Conservation (phyloP, 2,329 filamentous ascomycete genomes). For the Corinectria fuckeliana region DNA sequence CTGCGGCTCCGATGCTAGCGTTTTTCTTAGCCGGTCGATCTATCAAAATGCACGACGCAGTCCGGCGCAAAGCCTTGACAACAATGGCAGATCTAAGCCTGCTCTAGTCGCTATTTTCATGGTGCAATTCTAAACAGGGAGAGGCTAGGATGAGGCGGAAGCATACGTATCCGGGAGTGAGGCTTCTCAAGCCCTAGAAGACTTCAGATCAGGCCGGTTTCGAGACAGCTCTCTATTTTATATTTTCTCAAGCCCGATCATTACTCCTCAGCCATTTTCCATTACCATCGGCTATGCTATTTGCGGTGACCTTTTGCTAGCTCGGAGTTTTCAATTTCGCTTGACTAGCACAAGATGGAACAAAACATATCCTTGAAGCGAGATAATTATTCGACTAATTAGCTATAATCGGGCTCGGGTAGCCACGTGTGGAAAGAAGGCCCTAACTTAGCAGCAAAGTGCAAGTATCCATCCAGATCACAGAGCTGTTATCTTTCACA, state of each 20-base stretch:
- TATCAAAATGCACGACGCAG: not conserved
- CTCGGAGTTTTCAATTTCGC: not conserved
- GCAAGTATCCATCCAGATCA: not conserved
- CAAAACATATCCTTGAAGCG: not conserved
- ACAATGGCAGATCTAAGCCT: not conserved
- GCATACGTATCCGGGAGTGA: not conserved
- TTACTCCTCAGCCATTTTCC: not conserved
- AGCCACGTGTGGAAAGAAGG: not conserved
- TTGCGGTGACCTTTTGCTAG: not conserved
- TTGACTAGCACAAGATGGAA: not conserved
- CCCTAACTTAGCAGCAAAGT: not conserved
- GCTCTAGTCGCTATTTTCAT: not conserved
- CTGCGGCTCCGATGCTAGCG: not conserved
- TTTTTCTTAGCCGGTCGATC: not conserved
- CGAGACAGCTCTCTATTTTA: not conserved
- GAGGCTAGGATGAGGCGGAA: not conserved
- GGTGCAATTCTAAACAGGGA: not conserved
- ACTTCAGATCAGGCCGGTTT: not conserved
- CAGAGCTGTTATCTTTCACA: no score
- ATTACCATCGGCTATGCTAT: no score
- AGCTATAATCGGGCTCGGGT: not conserved
- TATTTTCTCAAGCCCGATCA: not conserved
- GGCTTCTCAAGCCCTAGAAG: not conserved
- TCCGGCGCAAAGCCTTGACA: not conserved
- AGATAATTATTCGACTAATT: not conserved